phyloP scores from a whole-genome alignment of 345 rosid genomes.

The Erysimum cheiranthoides region DNA sequence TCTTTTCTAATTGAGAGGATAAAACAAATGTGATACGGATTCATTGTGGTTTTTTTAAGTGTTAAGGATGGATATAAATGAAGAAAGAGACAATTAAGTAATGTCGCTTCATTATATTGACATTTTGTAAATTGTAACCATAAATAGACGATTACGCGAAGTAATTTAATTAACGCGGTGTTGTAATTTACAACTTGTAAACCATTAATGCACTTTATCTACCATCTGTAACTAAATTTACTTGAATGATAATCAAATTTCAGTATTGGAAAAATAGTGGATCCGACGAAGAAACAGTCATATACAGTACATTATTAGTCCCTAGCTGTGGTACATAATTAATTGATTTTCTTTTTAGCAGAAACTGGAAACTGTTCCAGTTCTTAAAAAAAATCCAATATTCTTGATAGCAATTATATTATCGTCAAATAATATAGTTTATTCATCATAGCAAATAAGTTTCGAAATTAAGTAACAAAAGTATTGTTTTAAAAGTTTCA shows the following conservation, averaged over 20 bases:
- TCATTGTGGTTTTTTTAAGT: not conserved
- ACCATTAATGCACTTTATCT: not conserved
- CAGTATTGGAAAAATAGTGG: not conserved
- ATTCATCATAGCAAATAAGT: not conserved
- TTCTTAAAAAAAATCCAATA: not conserved
- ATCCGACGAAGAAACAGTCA: not conserved
- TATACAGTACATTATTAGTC: slow-evolving; percentile 3
- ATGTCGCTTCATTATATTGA: slow-evolving; percentile 12
- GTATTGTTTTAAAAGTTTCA: no score
- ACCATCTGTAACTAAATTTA: slow-evolving; percentile 24
- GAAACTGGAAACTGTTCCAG: not conserved
- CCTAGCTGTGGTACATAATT: not conserved
- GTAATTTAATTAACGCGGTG: slow-evolving; percentile 32
- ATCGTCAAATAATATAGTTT: not conserved
- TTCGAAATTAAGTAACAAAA: not conserved
- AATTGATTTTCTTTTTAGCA: not conserved
- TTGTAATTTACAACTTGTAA: no score
- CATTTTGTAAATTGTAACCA: not conserved
- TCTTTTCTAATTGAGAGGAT: slow-evolving; percentile 26
- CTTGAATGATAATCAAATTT: slow-evolving; percentile 2
- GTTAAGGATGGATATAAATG: slow-evolving; percentile 14
- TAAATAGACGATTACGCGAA: not conserved
- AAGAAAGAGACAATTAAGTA: slow-evolving; percentile 35
- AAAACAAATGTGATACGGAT: not conserved
- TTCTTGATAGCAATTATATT: no score